Percentiles rank a stretch among this genome's conserved stretches.
phyloP scores from a whole-genome alignment of 176 grass and related monocot species.

The Oryza longistaminata region DNA sequence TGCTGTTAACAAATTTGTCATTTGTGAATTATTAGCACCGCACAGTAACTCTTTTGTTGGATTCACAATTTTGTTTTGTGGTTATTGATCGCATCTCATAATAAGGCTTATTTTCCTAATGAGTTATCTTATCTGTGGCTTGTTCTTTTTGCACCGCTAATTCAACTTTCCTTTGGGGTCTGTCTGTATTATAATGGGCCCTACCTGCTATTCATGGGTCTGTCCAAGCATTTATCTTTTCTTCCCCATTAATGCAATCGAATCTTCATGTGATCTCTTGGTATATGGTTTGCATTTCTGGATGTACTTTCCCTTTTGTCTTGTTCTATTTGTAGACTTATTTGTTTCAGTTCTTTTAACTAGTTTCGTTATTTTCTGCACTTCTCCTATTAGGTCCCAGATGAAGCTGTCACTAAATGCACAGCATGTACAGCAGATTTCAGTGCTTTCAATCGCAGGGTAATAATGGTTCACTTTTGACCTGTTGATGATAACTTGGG shows the following conservation, averaged over 20 bases:
- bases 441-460: constrained; percentile 90
- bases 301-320: neutral
- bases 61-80: neutral
- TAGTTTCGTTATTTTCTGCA: neutral
- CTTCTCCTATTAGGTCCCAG: constrained; percentile 66
- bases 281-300: neutral
- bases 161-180: neutral
- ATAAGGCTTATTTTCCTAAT: neutral
- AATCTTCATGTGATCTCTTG: neutral
- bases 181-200: neutral
- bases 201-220: neutral
- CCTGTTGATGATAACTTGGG: constrained; percentile 2
- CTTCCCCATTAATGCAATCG: neutral
- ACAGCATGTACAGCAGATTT: constrained; percentile 77
- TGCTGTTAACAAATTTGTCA: neutral
- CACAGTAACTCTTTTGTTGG: neutral
- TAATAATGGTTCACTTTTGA: constrained; percentile 40
- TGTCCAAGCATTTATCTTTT: neutral
- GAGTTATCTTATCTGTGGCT: neutral
- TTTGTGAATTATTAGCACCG: constrained; percentile 3
- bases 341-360: neutral
- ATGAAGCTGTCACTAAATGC: constrained; percentile 91
- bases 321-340: neutral
- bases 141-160: neutral
- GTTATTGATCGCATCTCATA: neutral